Evolutionary conservation across 148 eudicot species (phyloP), one percentile per base, ranked within the genome.

Genomic region (Vaccinium darrowii): DNA sequence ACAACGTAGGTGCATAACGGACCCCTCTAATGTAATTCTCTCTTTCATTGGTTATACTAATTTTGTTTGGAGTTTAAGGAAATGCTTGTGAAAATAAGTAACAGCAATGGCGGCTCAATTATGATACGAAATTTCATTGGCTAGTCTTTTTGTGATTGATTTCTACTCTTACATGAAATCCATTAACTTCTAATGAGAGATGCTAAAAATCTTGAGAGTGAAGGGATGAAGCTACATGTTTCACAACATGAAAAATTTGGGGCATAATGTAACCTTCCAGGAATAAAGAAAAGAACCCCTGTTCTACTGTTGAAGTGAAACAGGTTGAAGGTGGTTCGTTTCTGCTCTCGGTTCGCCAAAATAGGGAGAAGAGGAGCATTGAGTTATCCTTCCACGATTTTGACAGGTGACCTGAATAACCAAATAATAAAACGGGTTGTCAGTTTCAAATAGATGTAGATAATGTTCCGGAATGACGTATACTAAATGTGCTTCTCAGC

Each of bases 351-450:
- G 74, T 69, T 7, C 74, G 13, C 16, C 74, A 25, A 69, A 27
- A 11, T 25, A 3, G 36, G 74, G 36, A 69, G 16, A 39, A 25
- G 74, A 69, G 13, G 13, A 11, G 27, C 2, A 27, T 69, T 25
- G 33, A 67, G 33, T 67, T 25, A 69, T 69, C 74, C 74, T 69
- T 69, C 74, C 27, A 69, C 74, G 8, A 69, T 69, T 69, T 69
- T 69, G 74, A 69, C 74, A 27, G 74, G 18, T 3, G 74, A 69
- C 74, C 74, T 69, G 74, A 11, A 12, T 18, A 27, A 69, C 39
- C 36, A 25, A 25, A 69, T 33, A 12, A 69, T 25, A 36, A 12
- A 69, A 12, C 2, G 23, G 5, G 39, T 12, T 67, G 23, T 69
- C 39, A 69, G 74, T 27, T 69, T 39, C 74, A 69, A 69, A 69